Base-by-base conservation (phyloP, 371 early-diverging fungal species). In the Capniomyces stellatus region DNA sequence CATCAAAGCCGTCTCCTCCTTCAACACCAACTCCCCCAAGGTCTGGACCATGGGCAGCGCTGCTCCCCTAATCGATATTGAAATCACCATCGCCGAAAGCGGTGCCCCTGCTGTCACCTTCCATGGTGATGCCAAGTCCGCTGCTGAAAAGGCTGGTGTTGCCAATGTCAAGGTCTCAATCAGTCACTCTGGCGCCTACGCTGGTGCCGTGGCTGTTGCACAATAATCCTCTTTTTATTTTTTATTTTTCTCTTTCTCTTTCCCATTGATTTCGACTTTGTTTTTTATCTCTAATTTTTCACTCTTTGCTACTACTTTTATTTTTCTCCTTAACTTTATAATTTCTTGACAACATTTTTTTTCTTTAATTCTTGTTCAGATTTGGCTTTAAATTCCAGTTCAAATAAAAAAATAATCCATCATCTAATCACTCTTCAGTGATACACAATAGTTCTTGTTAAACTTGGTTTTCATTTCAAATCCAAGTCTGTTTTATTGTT, bases 11-110 rank as follows among this genome's bases (percentile, higher is more conserved):
- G 79, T 94, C 42, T 78, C 82, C 35, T 83, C 84, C 10, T 71
- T 74, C 41, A 58, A 69, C 19, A 58, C 66, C 23, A 67, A 65
- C 0, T 64, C 71, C 21, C 71, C 72, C 42, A 68, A 68, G 52
- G 86, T 90, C 30, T 79, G 81, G 75, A 76, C 78, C 19, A 67
- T 79, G 52, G 92, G 92, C 23, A 80, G 84, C 18, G 94, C 70
- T 19, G 94, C 93, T 1, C 88, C 93, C 21, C 64, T 94, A 48
- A 76, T 71, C 12, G 94, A 92, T 41, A 92, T 94, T 66, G 95
- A 94, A 70, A 80, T 94, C 40, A 54, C 77, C 40, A 55, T 64
- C 2, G 69, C 74, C 40, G 72, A 74, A 42, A 82, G 83, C n/a
- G 82, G 88, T 40, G 93, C 92, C 2, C 95, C 95, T 13, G 64